These are phyloP conservation scores for Peronospora tabacina DNA, from an alignment of 352 stramenopile species.

Conservation along the genomic window DNA sequence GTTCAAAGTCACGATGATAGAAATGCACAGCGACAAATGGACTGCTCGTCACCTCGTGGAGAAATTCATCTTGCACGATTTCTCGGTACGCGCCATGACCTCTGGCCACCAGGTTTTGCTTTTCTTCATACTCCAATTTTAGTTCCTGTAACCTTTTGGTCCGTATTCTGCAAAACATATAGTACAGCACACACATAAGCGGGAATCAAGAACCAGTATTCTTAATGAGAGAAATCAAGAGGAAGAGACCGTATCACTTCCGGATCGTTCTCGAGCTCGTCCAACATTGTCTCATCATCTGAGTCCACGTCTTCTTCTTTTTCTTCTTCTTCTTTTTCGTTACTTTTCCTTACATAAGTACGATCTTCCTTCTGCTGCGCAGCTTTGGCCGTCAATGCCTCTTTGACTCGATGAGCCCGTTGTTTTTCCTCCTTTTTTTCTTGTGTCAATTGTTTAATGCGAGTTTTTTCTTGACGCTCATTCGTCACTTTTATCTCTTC, in stretches of 20 bases:
- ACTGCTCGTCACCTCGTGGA: constrained; percentile 88
- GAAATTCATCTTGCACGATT: constrained; percentile 94
- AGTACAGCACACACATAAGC: constrained; percentile 1
- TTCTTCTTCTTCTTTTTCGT: constrained; percentile 25
- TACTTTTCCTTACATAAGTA: constrained; percentile 21
- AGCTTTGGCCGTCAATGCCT: constrained; percentile 23
- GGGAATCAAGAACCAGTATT: background rate
- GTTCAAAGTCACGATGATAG: constrained; percentile 96
- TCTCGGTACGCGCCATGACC: constrained; percentile 82
- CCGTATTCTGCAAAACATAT: constrained; percentile 47
- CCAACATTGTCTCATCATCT: constrained; percentile 54
- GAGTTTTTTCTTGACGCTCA: constrained; percentile 32
- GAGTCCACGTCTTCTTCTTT: constrained; percentile 32
- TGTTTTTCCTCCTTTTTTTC: constrained; percentile 26
- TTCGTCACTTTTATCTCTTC: constrained; percentile 64
- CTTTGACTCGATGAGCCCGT: constrained; percentile 15
- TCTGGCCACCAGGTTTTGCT: constrained; percentile 49
- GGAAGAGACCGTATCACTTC: constrained; percentile 52
- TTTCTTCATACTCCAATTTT: constrained; percentile 56
- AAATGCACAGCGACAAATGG: constrained; percentile 89
- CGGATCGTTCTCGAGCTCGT: constrained; percentile 72
- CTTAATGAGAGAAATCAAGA: background rate
- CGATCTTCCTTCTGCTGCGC: constrained; percentile 24
- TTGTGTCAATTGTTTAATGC: constrained; percentile 20
- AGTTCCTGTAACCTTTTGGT: constrained; percentile 65